Percentiles rank a stretch among this genome's conserved stretches.
Conservation (phyloP, 129 eudicot species). For the Helichrysum umbraculigerum region DNA sequence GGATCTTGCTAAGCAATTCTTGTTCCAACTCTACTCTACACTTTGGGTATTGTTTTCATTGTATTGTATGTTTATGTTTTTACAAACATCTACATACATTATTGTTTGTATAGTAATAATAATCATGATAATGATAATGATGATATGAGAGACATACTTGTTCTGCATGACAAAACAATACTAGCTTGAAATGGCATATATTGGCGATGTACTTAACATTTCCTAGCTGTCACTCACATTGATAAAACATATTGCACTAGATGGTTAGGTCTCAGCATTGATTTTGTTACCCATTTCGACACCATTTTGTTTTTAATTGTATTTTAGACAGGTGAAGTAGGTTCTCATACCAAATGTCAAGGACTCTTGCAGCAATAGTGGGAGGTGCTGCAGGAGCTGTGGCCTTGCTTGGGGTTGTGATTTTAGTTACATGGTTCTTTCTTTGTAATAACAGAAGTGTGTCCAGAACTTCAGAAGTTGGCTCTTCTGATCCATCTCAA, state of each 20-base stretch:
- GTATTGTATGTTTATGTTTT: not conserved
- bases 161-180: conserved; percentile 14
- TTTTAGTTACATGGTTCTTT: conserved; percentile 68
- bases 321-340: conserved; percentile 44
- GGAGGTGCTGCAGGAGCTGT: conserved; percentile 99
- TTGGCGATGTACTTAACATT: conserved; percentile 14
- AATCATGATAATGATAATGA: not conserved
- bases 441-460: conserved; percentile 51
- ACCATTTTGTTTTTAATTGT: conserved; percentile 1
- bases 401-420: conserved; percentile 64
- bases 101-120: not conserved
- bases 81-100: not conserved
- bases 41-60: conserved; percentile 19
- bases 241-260: not conserved
- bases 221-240: conserved; percentile 12
- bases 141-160: not conserved
- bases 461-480: conserved; percentile 86
- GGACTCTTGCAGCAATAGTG: conserved; percentile 88
- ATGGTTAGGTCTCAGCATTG: conserved; percentile 4
- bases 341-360: conserved; percentile 70
- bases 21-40: conserved; percentile 13
- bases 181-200: conserved; percentile 7
- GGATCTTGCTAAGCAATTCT: conserved; percentile 40
- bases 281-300: not conserved
- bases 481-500: conserved; percentile 91